Base-by-base conservation (phyloP, 2,329 filamentous ascomycete genomes). In the Colletotrichum endophyticum region DNA sequence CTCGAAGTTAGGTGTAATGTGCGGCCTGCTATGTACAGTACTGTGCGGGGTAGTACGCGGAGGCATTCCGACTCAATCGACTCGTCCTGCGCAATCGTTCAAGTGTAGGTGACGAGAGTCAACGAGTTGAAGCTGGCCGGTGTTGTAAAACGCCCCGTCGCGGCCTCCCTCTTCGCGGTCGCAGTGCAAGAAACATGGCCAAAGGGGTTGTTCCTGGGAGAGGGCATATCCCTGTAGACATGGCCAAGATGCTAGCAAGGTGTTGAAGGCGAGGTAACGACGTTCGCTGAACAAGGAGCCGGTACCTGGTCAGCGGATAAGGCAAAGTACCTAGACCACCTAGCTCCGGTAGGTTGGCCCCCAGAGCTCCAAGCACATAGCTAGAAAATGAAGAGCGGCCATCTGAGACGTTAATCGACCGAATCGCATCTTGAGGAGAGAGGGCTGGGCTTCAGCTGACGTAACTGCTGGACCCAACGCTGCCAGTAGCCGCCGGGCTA, bases 401-500 rank as follows among this genome's bases (percentile, higher is more conserved):
- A 53, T 69, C 59, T 36, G 34, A 64, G 57, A 70, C 57, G 73
- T 68, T 22, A 64, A 73, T 59, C 73, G 56, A 49, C 63, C 73
- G 53, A 73, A 73, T 73, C 70, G 73, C 63, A 75, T 67, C 44
- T 53, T 22, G 12, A 62, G 49, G 39, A 67, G 53, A 39, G 57
- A 22, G 34, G 57, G 34, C 32, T 34, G 64, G 36, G 64, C 66
- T 44, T 73, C 59, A 53, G 73, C 70, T 73, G 73, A 76, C 70
- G 64, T 73, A 39, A 39, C 32, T 39, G 13, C 44, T 73, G 49
- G 59, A 22, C 25, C 59, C 22, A 34, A 64, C 63, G 64, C 57
- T 76, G 74, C 59, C 27, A 39, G 70, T 63, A 73, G 70, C 67
- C 34, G 67, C 56, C 25, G 70, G 34, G 59, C 70, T 75, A 68